Evolutionary conservation across 306 rosid species (phyloP), one percentile per base, ranked within the genome.

Genomic region (Prunus padus): DNA sequence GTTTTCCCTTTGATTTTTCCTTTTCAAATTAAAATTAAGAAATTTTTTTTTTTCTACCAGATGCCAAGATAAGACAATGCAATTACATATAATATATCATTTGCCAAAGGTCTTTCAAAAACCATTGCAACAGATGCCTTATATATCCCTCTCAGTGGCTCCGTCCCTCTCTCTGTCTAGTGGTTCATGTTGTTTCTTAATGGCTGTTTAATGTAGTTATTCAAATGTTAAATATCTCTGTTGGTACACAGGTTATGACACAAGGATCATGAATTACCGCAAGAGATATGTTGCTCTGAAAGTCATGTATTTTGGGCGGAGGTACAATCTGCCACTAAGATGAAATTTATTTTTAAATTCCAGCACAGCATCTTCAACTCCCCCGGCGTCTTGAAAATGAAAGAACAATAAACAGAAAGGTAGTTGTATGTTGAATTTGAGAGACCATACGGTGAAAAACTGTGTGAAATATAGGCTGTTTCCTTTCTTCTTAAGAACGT

Each of bases 261-360:
- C 80, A 33, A 80, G 80, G 77, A 81, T 63, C 49, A 74, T 86
- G 86, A 84, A 60, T 72, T 84, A 78, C 72, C 86, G 78, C 84
- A 94, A 82, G 92, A 91, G 98, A 94, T 88, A 82, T 67, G 82
- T 94, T 73, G 97, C 98, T 78, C 87, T 94, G 57, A 91, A 88
- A 83, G 84, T 94, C 67, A 88, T 92, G 97, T 94, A 92, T 76
- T 91, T 94, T 70, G 97, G 98, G 40, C 81, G 78, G 79, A 91
- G 98, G 98, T 94, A 91, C 60, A 40, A 28, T 56, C 20, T 75
- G 37, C 84, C 59, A 37, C 22, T 16, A 6, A 14, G 65, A 13
- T 60, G 37, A 13, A 37, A 5, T 62, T 15, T 28, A 5, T 26
- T 8, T 59, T 25, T 12, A 37, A 37, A 1, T n/a, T 12, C 64